Evolutionary conservation across 305 asterid genomes (phyloP), one percentile per base, ranked within the genome.

Genomic region (Lippia alba): DNA sequence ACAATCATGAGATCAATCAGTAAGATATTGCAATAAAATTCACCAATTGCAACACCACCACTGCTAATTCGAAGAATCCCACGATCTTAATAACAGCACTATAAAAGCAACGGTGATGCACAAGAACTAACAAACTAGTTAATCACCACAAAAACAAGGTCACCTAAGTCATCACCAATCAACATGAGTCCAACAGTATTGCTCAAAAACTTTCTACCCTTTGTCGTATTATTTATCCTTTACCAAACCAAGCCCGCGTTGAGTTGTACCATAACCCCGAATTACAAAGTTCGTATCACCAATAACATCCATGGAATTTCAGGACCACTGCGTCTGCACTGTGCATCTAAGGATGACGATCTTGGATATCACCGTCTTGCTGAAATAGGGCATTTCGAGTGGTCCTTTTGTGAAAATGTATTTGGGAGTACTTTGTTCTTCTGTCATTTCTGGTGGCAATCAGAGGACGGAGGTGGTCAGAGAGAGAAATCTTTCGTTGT

Each of bases 301-400:
- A 48, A 64, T 8, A n/a, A 64, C 30, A 20, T 64, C 5, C 44
- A 17, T 4, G 12, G 0, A 20, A n/a, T 14, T 2, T 24, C 30
- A 24, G 17, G 12, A 14, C 69, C 58, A 14, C 5, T 62, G 32
- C 34, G 5, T 10, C 1, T 64, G 15, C 56, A 30, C 3, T 48
- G 57, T 30, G 15, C 45, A 48, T 48, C 69, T 15, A 44, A 44
- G 36, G 70, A 66, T 46, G 7, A 45, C 12, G 49, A 34, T 51
- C n/a, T 66, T n/a, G 50, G 70, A 12, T 20, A 50, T 66, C 60
- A 50, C n/a, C 6, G 15, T 12, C 2, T 50, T 32, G 7, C 61
- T 17, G 7, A 32, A 16, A 32, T 15, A 2, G 61, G 61, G 16
- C 49, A 24, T 0, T 4, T 30, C 53, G 2, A 24, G 0, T 30